Evolutionary conservation across 2,329 filamentous ascomycete genomes (phyloP).

Genomic region (Fusarium drepaniforme): DNA sequence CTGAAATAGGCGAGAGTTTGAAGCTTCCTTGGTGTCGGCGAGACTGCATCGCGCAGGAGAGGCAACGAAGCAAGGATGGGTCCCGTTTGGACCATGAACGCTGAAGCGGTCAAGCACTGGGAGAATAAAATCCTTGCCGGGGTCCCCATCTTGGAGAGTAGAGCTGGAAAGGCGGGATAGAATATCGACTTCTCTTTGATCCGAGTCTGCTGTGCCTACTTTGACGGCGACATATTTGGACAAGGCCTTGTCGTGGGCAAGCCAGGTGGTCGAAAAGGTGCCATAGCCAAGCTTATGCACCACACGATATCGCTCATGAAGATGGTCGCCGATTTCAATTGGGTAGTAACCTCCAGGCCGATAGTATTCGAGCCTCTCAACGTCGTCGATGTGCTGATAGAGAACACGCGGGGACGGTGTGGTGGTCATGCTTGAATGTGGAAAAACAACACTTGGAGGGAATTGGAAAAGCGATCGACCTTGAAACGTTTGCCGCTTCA

Average conservation of each 20-base stretch:
- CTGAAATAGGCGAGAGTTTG: slow-evolving; percentile 35
- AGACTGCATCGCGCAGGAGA: slow-evolving; percentile 43
- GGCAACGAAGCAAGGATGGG: slow-evolving; percentile 44
- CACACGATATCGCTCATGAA: slow-evolving; percentile 45
- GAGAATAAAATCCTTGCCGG: slow-evolving; percentile 16
- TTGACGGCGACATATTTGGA: slow-evolving; percentile 49
- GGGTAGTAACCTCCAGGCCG: slow-evolving; percentile 54
- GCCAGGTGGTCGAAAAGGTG: slow-evolving; percentile 49
- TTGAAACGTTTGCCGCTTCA: background rate
- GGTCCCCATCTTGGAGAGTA: background rate
- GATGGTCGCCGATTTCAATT: slow-evolving; percentile 51
- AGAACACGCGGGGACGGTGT: background rate
- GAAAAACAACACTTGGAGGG: background rate
- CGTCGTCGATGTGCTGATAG: slow-evolving; percentile 30
- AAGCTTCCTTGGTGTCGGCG: slow-evolving; percentile 21
- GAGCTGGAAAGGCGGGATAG: slow-evolving; percentile 27
- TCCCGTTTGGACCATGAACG: slow-evolving; percentile 46
- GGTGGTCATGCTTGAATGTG: background rate
- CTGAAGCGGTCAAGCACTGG: slow-evolving; percentile 40
- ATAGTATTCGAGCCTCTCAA: slow-evolving; percentile 45
- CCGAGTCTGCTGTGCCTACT: slow-evolving; percentile 43
- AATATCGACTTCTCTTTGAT: slow-evolving; percentile 33
- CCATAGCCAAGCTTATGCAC: slow-evolving; percentile 47
- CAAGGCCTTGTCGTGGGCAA: slow-evolving; percentile 43
- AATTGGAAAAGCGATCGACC: background rate